phyloP scores from a whole-genome alignment of 1,284 basidiomycete genomes.

The Moesziomyces antarcticus region DNA sequence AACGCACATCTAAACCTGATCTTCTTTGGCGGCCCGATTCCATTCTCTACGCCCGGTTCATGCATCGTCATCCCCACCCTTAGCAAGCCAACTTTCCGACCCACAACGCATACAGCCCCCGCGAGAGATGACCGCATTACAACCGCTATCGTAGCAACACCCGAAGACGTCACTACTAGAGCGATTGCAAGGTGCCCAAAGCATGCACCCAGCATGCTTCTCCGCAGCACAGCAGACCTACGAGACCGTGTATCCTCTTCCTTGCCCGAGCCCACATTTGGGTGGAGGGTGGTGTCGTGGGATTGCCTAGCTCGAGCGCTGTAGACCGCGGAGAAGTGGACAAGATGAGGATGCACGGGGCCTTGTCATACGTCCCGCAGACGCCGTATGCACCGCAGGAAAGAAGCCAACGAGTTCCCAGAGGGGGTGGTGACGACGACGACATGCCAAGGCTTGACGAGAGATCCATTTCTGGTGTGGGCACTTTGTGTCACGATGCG shows the following conservation, averaged over 20 bases:
- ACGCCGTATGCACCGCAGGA: not conserved
- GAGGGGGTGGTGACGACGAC: constrained; percentile 1
- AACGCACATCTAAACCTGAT: constrained; percentile 25
- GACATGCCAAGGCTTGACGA: constrained; percentile 32
- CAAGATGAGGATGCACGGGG: constrained; percentile 22
- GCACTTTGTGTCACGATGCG: constrained; percentile 31
- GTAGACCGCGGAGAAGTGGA: constrained; percentile 2
- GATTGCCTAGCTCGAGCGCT: constrained; percentile 27
- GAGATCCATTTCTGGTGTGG: constrained; percentile 56
- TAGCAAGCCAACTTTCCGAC: not conserved
- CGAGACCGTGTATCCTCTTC: constrained; percentile 45
- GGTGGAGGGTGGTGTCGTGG: constrained; percentile 52
- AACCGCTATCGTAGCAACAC: not conserved
- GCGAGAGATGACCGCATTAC: not conserved
- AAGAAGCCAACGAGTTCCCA: not conserved
- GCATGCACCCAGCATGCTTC: constrained; percentile 15
- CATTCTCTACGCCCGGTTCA: constrained; percentile 42
- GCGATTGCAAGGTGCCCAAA: constrained; percentile 14
- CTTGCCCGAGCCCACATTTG: constrained; percentile 41
- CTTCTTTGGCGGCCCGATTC: constrained; percentile 53
- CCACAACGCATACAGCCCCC: not conserved
- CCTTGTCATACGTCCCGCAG: constrained; percentile 11
- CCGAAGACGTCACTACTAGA: not conserved
- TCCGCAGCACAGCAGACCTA: constrained; percentile 20
- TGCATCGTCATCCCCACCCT: constrained; percentile 9